Percentiles rank a stretch among this genome's conserved stretches.
Evolutionary conservation across 257 asterid genomes (phyloP).

Genomic region (Gardenia jasminoides): DNA sequence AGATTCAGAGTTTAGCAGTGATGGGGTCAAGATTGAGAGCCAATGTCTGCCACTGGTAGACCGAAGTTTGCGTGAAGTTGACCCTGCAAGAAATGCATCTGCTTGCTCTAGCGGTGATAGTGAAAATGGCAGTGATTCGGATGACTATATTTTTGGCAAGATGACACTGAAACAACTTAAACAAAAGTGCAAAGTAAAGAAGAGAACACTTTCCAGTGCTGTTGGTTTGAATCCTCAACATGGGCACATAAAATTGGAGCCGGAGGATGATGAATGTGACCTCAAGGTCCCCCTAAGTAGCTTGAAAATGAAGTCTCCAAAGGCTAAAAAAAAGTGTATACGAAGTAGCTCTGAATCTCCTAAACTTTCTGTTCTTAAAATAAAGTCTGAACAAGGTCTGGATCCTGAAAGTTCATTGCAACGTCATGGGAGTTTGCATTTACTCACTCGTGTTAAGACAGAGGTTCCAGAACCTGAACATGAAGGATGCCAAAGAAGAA

Average conservation of each 20-base stretch:
- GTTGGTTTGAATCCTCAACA: conserved; percentile 16
- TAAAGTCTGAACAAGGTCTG: conserved; percentile 34
- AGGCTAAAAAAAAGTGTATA: conserved; percentile 38
- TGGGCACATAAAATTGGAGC: conserved; percentile 23
- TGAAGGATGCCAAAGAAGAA: conserved; percentile 24
- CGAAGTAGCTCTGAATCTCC: conserved; percentile 22
- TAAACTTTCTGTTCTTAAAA: conserved; percentile 13
- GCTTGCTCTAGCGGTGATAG: conserved; percentile 21
- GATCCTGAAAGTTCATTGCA: conserved; percentile 31
- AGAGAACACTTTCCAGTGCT: conserved; percentile 40
- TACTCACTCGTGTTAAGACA: conserved; percentile 29
- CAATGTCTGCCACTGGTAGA: conserved; percentile 29
- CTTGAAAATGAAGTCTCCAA: conserved; percentile 45
- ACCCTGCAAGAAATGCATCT: conserved; percentile 23
- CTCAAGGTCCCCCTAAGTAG: conserved; percentile 52
- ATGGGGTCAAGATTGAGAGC: conserved; percentile 26
- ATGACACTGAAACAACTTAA: conserved; percentile 67
- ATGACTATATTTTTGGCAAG: conserved; percentile 16
- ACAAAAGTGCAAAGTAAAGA: conserved; percentile 46
- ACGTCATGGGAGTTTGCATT: conserved; percentile 21
- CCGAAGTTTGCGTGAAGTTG: conserved; percentile 39
- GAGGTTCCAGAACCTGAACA: conserved; percentile 47
- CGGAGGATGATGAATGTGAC: conserved; percentile 52
- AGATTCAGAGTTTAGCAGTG: conserved; percentile 12
- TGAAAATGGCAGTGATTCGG: conserved; percentile 13